phyloP scores from a whole-genome alignment of 768 basidiomycete species.

The Kwoniella europaea region DNA sequence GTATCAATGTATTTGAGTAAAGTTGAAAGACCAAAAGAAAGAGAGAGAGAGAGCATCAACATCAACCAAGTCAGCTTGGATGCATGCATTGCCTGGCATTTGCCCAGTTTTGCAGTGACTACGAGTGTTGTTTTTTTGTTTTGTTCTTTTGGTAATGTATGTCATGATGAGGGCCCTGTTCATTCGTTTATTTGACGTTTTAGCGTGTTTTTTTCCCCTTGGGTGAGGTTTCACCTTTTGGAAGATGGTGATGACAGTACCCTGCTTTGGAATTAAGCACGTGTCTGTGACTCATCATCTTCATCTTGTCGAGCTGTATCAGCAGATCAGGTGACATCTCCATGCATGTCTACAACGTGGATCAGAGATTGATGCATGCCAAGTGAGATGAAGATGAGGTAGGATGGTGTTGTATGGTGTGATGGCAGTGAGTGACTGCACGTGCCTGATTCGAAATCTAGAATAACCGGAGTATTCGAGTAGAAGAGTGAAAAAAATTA shows the following conservation, averaged over 20 bases:
- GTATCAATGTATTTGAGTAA: too few species aligned
- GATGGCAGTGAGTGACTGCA: not conserved
- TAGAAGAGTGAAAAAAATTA: not conserved
- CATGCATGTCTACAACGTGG: too few species aligned
- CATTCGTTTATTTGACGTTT: not conserved
- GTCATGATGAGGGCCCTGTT: not conserved
- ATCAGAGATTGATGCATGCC: not conserved
- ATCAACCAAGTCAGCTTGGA: not conserved
- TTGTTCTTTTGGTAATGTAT: not conserved
- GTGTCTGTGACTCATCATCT: too few species aligned
- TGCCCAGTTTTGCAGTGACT: not conserved
- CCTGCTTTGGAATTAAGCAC: too few species aligned
- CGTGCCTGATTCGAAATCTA: slow-evolving; percentile 6
- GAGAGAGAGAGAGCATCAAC: too few species aligned
- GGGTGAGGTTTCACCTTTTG: not conserved
- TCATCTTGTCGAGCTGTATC: too few species aligned
- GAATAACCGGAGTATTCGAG: not conserved
- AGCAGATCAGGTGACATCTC: too few species aligned
- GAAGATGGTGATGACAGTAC: not conserved
- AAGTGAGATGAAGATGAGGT: not conserved
- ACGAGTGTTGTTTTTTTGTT: not conserved
- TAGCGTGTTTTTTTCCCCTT: not conserved
- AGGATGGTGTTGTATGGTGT: not conserved
- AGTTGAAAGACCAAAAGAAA: too few species aligned
- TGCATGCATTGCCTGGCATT: not conserved